A percentile compares a stretch with the other conserved stretches of the same genome.
Evolutionary conservation across 306 rosid genomes (phyloP).

Genomic region (Sicyos baderoa): DNA sequence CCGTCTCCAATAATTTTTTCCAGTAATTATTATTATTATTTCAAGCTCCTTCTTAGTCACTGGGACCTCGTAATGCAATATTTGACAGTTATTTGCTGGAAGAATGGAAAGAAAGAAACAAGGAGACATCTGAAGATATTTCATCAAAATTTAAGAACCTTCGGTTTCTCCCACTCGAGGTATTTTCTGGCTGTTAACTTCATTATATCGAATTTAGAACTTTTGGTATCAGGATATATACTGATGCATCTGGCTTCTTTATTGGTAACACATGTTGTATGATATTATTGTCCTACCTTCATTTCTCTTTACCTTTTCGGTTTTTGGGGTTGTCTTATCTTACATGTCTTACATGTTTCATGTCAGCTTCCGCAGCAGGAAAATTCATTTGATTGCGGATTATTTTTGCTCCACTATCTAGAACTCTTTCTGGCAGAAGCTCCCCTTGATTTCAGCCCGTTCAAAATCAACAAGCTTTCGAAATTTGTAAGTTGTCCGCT

Average conservation of each 20-base stretch:
- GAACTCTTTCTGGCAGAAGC: constrained; percentile 79
- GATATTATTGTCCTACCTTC: constrained; percentile 2
- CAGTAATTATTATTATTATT: neutral
- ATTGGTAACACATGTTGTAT: neutral
- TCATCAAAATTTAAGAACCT: constrained; percentile 53
- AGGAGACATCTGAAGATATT: constrained; percentile 49
- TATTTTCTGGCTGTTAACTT: constrained; percentile 23
- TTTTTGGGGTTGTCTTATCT: neutral
- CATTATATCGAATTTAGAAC: neutral
- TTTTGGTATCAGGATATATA: neutral
- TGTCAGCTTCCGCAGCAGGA: constrained; percentile 91
- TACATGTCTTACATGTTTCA: constrained; percentile 20
- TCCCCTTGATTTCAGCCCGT: constrained; percentile 72
- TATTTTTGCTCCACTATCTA: constrained; percentile 86
- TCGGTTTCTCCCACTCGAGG: constrained; percentile 81
- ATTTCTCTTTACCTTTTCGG: neutral
- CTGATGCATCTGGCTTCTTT: neutral
- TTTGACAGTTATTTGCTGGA: constrained; percentile 63
- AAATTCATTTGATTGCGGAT: constrained; percentile 85
- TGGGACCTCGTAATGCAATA: constrained; percentile 2
- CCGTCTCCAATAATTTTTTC: neutral
- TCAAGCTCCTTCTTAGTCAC: neutral
- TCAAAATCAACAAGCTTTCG: constrained; percentile 54
- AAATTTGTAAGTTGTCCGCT: constrained; percentile 59
- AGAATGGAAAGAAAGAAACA: constrained; percentile 89